Conservation (phyloP, 2,329 filamentous ascomycete species). For the Cryphonectria parasitica region DNA sequence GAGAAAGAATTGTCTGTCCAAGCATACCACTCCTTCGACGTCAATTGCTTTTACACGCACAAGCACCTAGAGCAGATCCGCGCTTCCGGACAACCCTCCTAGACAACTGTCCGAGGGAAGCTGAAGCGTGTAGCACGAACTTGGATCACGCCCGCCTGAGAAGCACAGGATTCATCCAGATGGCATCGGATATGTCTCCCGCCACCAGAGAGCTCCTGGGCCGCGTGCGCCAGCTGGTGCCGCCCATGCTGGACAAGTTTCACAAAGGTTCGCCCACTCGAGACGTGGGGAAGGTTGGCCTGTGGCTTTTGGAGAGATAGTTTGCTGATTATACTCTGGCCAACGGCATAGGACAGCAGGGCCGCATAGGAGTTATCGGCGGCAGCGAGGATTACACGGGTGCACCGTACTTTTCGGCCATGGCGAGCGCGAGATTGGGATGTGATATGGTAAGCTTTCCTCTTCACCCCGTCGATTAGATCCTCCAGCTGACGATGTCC, state of each 20-base stretch:
- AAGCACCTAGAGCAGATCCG: not conserved
- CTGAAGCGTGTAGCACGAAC: not conserved
- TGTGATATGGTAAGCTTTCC: slow-evolving; percentile 75
- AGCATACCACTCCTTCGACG: not conserved
- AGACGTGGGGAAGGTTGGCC: not conserved
- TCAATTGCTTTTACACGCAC: not conserved
- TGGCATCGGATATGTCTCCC: slow-evolving; percentile 60
- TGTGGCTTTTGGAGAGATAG: not conserved
- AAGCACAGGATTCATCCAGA: not conserved
- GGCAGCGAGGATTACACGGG: slow-evolving; percentile 96
- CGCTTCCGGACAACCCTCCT: not conserved
- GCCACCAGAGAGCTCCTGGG: slow-evolving; percentile 75
- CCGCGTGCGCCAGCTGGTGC: slow-evolving; percentile 87
- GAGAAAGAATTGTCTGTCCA: not conserved
- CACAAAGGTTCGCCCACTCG: slow-evolving; percentile 74
- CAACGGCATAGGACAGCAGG: slow-evolving; percentile 73
- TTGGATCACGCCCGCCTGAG: not conserved
- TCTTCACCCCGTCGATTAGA: slow-evolving; percentile 2
- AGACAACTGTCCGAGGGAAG: too few species aligned
- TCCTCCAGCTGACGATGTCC: not conserved
- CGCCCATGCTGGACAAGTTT: slow-evolving; percentile 92
- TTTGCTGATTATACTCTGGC: slow-evolving; percentile 21
- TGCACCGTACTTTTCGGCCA: slow-evolving; percentile 96
- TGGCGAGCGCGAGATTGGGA: slow-evolving; percentile 89
- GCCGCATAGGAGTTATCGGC: slow-evolving; percentile 89